These are phyloP conservation scores for Sporothrix inflata DNA, from an alignment of 2,329 filamentous ascomycete species.

Conservation along the genomic window DNA sequence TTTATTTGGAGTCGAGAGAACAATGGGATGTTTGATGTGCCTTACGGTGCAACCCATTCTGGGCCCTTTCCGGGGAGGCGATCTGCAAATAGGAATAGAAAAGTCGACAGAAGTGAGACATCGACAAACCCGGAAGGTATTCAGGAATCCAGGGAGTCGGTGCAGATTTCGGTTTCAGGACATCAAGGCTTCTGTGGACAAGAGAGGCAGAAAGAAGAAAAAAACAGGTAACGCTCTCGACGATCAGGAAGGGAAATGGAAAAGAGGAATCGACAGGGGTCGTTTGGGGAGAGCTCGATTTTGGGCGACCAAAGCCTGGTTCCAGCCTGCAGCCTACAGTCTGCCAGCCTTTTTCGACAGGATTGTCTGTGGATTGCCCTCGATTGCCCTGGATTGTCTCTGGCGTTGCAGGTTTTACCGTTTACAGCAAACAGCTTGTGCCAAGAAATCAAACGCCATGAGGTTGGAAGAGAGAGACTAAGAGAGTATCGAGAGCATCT, in stretches of 20 bases:
- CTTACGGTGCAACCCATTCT: slow-evolving; percentile 9
- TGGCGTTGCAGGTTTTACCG: not conserved
- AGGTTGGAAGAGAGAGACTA: not conserved
- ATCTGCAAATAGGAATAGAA: not conserved
- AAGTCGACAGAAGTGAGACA: not conserved
- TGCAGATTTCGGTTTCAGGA: slow-evolving; percentile 10
- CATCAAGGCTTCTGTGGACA: not conserved
- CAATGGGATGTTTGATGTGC: slow-evolving; percentile 10
- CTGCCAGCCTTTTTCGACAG: not conserved
- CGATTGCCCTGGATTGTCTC: not conserved
- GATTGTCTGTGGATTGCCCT: too few species aligned
- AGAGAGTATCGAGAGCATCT: too few species aligned
- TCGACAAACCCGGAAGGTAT: not conserved
- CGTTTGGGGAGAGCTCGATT: not conserved
- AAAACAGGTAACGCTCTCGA: slow-evolving; percentile 12
- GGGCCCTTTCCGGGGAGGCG: too few species aligned
- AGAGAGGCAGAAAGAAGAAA: not conserved
- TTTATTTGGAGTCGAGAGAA: not conserved
- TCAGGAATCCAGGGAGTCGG: slow-evolving; percentile 14
- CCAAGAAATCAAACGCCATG: not conserved
- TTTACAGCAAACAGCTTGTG: not conserved
- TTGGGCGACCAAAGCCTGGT: not conserved
- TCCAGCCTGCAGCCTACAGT: not conserved
- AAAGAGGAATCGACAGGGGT: not conserved
- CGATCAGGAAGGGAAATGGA: slow-evolving; percentile 2